phyloP scores from a whole-genome alignment of 176 grass and related monocot species.

The Otatea glauca region DNA sequence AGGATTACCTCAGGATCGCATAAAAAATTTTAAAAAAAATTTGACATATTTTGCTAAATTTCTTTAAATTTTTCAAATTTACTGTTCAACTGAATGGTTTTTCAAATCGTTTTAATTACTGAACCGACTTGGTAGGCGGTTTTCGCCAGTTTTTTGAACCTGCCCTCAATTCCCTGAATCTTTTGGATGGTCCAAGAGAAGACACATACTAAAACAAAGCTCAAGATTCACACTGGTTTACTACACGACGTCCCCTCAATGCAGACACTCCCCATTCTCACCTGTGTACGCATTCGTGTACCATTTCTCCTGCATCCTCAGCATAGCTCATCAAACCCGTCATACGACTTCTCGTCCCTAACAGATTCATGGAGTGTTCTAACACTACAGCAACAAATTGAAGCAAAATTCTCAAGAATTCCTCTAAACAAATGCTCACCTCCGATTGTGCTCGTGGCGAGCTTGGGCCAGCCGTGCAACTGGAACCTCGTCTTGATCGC shows the following conservation, averaged over 20 bases:
- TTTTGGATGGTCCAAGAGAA: neutral
- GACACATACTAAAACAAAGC: neutral
- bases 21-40: no score
- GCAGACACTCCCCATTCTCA: neutral
- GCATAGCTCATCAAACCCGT: neutral
- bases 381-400: neutral
- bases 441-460: constrained; percentile 42
- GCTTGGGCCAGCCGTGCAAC: constrained; percentile 67
- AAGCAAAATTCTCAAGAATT: neutral
- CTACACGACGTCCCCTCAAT: neutral
- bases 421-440: constrained; percentile 40
- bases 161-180: neutral
- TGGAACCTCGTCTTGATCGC: no score
- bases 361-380: neutral
- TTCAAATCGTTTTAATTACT: no score
- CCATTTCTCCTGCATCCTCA: neutral
- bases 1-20: no score
- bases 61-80: no score
- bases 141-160: no score
- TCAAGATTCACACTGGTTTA: neutral
- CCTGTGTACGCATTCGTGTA: neutral
- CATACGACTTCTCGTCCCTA: neutral
- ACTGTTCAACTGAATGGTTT: no score
- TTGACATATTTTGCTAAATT: no score
- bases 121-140: no score